Conservation (phyloP, 73 alveolate genomes). For the Durusdinium trenchii region DNA sequence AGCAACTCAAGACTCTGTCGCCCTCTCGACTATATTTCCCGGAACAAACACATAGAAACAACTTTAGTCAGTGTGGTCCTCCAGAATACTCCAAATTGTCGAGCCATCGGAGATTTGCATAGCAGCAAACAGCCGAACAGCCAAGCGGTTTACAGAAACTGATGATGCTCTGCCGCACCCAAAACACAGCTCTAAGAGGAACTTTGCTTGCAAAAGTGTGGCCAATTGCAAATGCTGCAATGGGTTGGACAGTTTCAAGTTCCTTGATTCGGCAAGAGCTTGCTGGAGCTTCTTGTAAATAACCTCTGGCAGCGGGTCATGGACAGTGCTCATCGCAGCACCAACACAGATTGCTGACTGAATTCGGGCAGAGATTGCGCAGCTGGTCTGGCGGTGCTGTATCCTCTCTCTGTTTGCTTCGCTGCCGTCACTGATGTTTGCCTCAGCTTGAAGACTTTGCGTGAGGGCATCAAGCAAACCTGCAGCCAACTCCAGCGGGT, state of each 20-base stretch:
- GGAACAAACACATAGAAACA: background rate
- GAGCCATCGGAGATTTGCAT: slow-evolving; percentile 32
- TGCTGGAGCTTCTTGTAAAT: background rate
- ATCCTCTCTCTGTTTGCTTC: background rate
- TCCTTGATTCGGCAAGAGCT: background rate
- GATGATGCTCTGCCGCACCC: background rate
- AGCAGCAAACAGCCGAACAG: slow-evolving; percentile 4
- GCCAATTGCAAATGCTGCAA: background rate
- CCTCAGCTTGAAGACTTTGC: background rate
- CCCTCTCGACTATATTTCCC: background rate
- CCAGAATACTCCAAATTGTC: slow-evolving; percentile 26
- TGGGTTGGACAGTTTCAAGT: no score
- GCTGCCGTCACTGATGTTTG: no score
- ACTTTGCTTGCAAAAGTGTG: background rate
- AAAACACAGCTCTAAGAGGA: slow-evolving; percentile 16
- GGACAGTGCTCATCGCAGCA: background rate
- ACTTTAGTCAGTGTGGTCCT: background rate
- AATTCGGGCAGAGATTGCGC: background rate
- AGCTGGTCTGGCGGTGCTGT: background rate
- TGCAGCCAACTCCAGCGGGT: slow-evolving; percentile 37
- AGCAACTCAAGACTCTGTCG: no score
- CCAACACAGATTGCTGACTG: background rate
- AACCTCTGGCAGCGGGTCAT: background rate
- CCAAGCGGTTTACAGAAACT: background rate
- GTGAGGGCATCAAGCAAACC: background rate